phyloP scores from a whole-genome alignment of 495 filamentous ascomycete species.

The Neurospora discreta region DNA sequence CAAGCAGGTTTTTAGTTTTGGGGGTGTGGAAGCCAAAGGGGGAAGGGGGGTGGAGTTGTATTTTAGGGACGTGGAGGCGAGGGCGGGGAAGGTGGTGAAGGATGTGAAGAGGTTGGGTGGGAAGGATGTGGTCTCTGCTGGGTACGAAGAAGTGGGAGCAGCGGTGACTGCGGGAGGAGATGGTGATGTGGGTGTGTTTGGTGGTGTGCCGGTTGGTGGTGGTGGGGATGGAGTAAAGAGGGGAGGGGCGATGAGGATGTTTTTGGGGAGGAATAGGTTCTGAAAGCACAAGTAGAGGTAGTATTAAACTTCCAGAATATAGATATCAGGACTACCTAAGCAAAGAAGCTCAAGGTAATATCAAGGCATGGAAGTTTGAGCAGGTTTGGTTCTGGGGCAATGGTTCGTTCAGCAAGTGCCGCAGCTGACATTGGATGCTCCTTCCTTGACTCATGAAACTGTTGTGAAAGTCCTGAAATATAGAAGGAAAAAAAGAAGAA shows the following conservation, averaged over 20 bases:
- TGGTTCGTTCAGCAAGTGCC: neutral
- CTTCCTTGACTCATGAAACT: neutral
- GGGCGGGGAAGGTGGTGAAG: slow-evolving; percentile 16
- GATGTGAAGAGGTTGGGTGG: slow-evolving; percentile 19
- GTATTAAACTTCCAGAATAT: neutral
- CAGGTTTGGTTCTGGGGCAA: neutral
- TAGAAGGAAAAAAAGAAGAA: neutral
- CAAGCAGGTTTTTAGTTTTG: slow-evolving; percentile 45
- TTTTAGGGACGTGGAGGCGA: slow-evolving; percentile 1
- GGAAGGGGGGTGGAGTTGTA: slow-evolving; percentile 3
- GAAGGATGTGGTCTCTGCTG: neutral
- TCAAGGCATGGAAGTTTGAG: neutral
- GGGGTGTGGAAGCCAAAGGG: slow-evolving; percentile 5
- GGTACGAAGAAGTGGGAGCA: too few species aligned
- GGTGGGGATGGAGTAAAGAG: neutral
- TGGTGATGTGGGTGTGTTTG: neutral
- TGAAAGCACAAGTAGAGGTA: neutral
- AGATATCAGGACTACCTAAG: neutral
- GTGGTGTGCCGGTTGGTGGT: neutral
- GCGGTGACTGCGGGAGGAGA: neutral
- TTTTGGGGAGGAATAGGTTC: slow-evolving; percentile 5
- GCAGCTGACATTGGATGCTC: neutral
- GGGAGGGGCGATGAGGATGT: slow-evolving; percentile 7
- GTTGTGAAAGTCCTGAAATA: too few species aligned
- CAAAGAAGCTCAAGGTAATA: neutral